These are phyloP conservation scores for Aureobasidium sp. DNA, from an alignment of 2,329 filamentous ascomycete species.

Conservation along the genomic window DNA sequence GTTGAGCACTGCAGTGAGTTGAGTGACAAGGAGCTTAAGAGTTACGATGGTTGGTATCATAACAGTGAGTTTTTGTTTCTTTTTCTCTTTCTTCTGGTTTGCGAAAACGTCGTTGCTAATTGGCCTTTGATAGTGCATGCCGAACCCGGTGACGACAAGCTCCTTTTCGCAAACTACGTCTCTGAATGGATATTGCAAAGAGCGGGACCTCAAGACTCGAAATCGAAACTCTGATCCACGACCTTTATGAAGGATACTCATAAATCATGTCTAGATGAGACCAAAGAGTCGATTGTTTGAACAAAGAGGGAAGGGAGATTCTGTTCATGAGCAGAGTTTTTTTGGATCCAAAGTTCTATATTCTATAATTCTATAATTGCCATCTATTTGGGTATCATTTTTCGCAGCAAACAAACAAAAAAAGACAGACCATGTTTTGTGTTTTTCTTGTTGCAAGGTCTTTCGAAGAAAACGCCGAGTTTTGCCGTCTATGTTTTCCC, in stretches of 20 bases:
- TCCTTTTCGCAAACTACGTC: conserved; percentile 28
- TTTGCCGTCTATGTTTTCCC: background rate
- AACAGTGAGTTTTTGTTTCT: conserved; percentile 42
- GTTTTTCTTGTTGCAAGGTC: background rate
- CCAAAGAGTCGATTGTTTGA: background rate
- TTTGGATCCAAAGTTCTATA: background rate
- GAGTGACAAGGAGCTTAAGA: conserved; percentile 62
- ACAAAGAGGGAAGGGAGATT: background rate
- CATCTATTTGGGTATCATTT: background rate
- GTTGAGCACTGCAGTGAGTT: conserved; percentile 48
- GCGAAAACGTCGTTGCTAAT: background rate
- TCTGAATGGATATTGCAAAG: conserved; percentile 28
- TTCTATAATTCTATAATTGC: background rate
- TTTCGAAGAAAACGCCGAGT: background rate
- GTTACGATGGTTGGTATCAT: conserved; percentile 74
- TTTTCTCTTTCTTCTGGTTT: background rate
- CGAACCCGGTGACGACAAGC: conserved; percentile 31
- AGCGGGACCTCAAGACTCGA: background rate
- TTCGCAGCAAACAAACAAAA: background rate
- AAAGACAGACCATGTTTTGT: background rate
- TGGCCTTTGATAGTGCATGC: conserved; percentile 24
- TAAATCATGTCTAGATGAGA: too few species aligned
- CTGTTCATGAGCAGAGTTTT: conserved; percentile 9
- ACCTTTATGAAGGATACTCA: too few species aligned
- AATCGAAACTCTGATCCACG: background rate